phyloP scores from a whole-genome alignment of 164 flowering plant species.

The Kalanchoe fedtschenkoi region DNA sequence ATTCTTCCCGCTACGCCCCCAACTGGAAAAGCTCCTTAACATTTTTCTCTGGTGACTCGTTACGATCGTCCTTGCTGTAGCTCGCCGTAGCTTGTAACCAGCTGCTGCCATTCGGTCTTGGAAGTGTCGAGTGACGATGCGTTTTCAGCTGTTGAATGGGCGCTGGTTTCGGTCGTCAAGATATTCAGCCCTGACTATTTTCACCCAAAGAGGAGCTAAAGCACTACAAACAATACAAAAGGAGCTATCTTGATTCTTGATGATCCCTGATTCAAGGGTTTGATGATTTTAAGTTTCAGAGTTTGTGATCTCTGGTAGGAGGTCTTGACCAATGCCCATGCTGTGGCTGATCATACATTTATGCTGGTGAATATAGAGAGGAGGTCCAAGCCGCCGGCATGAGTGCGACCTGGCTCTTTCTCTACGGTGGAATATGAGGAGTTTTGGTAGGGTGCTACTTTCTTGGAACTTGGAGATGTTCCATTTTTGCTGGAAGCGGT shows the following conservation, averaged over 20 bases:
- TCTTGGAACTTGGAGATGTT: conserved; percentile 71
- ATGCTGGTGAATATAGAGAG: conserved; percentile 81
- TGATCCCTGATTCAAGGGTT: background rate
- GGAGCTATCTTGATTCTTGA: background rate
- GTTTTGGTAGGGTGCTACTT: conserved; percentile 74
- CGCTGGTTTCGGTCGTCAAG: conserved; percentile 87
- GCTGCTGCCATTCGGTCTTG: background rate
- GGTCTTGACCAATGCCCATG: conserved; percentile 91
- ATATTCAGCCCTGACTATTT: conserved; percentile 85
- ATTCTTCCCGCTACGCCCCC: background rate
- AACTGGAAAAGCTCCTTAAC: background rate
- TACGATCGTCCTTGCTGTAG: background rate
- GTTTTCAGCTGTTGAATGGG: conserved; percentile 50
- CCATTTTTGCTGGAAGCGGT: conserved; percentile 89
- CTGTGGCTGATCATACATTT: conserved; percentile 84
- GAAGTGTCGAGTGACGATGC: conserved; percentile 20
- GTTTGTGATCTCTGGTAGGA: conserved; percentile 62
- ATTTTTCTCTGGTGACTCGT: background rate
- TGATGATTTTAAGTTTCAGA: conserved; percentile 35
- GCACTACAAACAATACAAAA: background rate
- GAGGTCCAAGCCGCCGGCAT: conserved; percentile 69
- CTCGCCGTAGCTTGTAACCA: background rate
- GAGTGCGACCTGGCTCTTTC: conserved; percentile 93
- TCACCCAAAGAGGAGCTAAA: conserved; percentile 94
- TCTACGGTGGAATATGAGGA: conserved; percentile 64